Evolutionary conservation across 2,329 filamentous ascomycete species (phyloP), one percentile per base, ranked within the genome.

Genomic region (Tolypocladium sp.): DNA sequence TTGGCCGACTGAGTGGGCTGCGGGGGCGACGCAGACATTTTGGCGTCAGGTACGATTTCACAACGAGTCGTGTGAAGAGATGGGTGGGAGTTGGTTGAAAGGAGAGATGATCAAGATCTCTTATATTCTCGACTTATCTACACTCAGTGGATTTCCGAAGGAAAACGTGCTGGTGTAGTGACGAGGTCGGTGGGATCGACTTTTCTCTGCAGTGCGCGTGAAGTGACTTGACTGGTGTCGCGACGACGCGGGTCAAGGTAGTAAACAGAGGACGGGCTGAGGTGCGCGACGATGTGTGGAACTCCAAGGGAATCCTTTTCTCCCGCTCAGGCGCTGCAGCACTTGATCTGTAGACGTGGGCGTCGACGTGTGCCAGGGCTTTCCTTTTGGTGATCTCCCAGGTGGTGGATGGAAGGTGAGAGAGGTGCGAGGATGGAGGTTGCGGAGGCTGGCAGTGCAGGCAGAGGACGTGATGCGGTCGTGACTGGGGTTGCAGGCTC

Each of bases 151-250:
- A 85, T 82, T 86, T 87, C 89, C 88, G 82, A 91, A 92, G 80
- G 88, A 92, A 92, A 93, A 92, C 88, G 87, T 90, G 90, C 88
- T 91, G 89, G 88, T 92, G 89, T 78, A 84, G 80, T 82, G 81
- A 76, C 74, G 74, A 72, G 66, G 63, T 69, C 69, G 71, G 64
- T 71, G 70, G 71, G 66, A 73, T 73, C 74, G 74, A 68, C 73
- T 72, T 33, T 75, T 74, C 74, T 76, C 71, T 69, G 71, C 67
- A 72, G 69, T 68, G 68, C 67, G 70, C 71, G 72, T 74, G 73
- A 74, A 72, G 70, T 73, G 73, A 70, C 66, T 62, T 69, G 60
- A 59, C 54, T 59, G 65, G 62, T 69, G 67, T 69, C 70, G 71
- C 65, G 66, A 71, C 67, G 66, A 68, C 68, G 67, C 66, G 70